These are phyloP conservation scores for Berberis thunbergii DNA, from an alignment of 164 flowering plant genomes.

Conservation along the genomic window DNA sequence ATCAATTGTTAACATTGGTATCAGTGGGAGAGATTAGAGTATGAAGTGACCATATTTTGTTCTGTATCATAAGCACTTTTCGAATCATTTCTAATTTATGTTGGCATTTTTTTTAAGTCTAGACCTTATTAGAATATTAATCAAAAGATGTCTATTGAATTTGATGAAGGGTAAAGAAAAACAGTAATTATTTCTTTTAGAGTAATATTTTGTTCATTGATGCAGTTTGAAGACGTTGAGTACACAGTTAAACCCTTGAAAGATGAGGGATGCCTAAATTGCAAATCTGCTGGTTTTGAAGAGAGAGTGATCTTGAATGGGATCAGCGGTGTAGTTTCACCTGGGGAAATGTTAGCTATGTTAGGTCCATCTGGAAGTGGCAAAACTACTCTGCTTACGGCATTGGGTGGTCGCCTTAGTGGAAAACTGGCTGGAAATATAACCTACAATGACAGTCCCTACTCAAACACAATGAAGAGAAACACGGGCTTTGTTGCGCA, in stretches of 20 bases:
- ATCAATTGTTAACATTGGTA: too few species aligned
- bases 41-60: too few species aligned
- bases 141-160: too few species aligned
- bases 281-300: neutral
- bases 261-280: neutral
- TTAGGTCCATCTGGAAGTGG: conserved; percentile 10
- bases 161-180: too few species aligned
- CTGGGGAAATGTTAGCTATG: conserved; percentile 10
- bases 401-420: conserved; percentile 6
- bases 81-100: too few species aligned
- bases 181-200: too few species aligned
- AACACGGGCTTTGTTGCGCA: conserved; percentile 12
- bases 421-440: neutral
- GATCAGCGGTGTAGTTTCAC: conserved; percentile 2
- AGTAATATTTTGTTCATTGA: neutral
- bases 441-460: conserved; percentile 3
- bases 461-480: conserved; percentile 2
- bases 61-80: too few species aligned
- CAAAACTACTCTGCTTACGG: conserved; percentile 7
- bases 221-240: conserved; percentile 5
- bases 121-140: too few species aligned
- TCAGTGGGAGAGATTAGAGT: too few species aligned
- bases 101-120: too few species aligned
- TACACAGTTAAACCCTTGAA: neutral
- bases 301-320: conserved; percentile 8